A percentile compares a stretch with the other conserved stretches of the same genome.
phyloP scores from a whole-genome alignment of 352 stramenopile genomes.

The Phytophthora pseudosyringae region DNA sequence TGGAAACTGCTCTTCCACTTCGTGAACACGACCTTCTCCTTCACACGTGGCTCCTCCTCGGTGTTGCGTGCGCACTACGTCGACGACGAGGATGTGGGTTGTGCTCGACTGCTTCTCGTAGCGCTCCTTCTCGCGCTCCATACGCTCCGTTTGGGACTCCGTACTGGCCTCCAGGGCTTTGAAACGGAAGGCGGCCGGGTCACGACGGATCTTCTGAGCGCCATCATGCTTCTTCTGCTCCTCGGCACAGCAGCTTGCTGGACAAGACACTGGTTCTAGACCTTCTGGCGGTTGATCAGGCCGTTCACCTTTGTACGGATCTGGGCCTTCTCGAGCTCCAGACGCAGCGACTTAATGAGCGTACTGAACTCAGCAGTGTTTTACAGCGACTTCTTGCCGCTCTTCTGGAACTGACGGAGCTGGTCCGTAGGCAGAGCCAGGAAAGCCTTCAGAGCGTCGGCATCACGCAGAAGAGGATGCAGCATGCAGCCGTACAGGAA shows the following conservation, averaged over 20 bases:
- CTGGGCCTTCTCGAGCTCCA: conserved; percentile 88
- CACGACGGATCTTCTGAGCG: conserved; percentile 74
- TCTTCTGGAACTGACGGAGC: conserved; percentile 76
- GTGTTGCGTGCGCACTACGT: conserved; percentile 77
- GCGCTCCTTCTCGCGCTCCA: conserved; percentile 83
- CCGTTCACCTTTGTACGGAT: conserved; percentile 82
- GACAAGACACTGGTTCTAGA: conserved; percentile 68
- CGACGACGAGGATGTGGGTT: conserved; percentile 86
- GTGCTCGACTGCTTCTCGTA: conserved; percentile 75
- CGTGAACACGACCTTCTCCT: conserved; percentile 90
- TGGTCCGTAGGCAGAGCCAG: conserved; percentile 72
- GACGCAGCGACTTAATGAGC: conserved; percentile 76
- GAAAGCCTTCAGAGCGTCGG: conserved; percentile 86
- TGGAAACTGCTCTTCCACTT: conserved; percentile 91
- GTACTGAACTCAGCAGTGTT: conserved; percentile 81
- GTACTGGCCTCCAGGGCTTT: conserved; percentile 84
- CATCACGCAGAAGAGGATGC: conserved; percentile 79
- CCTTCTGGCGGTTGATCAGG: conserved; percentile 68
- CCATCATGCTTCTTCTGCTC: conserved; percentile 78
- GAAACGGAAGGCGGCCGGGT: conserved; percentile 74
- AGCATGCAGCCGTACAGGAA: conserved; percentile 86
- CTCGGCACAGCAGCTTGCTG: conserved; percentile 68
- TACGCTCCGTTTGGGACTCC: conserved; percentile 79
- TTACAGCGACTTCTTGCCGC: conserved; percentile 76
- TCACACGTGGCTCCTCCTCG: conserved; percentile 82